Evolutionary conservation across 2,329 filamentous ascomycete species (phyloP), one percentile per base, ranked within the genome.

Genomic region (Aspergillus latus): DNA sequence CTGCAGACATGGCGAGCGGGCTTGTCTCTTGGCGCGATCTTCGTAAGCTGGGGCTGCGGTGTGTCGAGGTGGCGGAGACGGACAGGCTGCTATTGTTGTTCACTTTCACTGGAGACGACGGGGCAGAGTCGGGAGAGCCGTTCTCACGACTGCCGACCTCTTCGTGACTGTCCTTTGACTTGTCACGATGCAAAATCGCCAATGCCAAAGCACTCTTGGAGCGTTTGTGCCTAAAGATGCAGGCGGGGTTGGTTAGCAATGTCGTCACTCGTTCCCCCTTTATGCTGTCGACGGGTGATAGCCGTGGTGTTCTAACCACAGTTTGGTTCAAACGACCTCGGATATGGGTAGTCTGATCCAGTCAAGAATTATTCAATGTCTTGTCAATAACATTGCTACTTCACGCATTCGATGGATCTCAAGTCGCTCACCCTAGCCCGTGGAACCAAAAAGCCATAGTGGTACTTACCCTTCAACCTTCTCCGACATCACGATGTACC

Each of bases 141-240:
- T 54, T 63, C 28, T 68, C 66, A 49, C 56, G 54, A 49, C 56
- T 60, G 36, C 64, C 49, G 36, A 60, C 59, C 42, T 68, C 59
- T 61, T 71, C 60, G 62, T 70, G 64, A 50, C 64, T 69, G 21
- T 77, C 75, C 47, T 78, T 80, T 59, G 75, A 77, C 57, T 77
- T 80, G 55, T 81, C 79, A 57, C 80, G 79, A 63, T 80, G 77
- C 48, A 84, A 73, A 21, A 84, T 70, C 34, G 82, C 80, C 58
- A 82, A 77, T 46, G 82, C 80, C 58, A 84, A 73, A 47, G 77
- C 72, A 60, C 80, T 81, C 66, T 80, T 82, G 57, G 77, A 80
- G 60, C 82, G 80, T 71, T 82, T 84, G 64, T 81, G 79, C 59
- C 73, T 75, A 62, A 53, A 49, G 54, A 63, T 37, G 62, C 50